Evolutionary conservation across 1,284 basidiomycete genomes (phyloP).

Genomic region (Trichosporon inkin): DNA sequence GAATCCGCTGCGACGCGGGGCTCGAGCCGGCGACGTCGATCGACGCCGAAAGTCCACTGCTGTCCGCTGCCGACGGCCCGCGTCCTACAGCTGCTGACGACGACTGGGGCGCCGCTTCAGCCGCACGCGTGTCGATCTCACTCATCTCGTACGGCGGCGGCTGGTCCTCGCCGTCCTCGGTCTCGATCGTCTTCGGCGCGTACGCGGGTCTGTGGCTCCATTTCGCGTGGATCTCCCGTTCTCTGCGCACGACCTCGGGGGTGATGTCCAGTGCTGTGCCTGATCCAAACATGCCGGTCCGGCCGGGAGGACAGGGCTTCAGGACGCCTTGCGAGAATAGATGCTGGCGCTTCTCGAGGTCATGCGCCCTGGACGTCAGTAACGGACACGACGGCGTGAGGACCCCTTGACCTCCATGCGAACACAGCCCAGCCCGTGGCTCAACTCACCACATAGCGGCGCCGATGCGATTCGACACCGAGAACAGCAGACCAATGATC

Average conservation of each 20-base stretch:
- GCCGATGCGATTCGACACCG: slow-evolving; percentile 76
- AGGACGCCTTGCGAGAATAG: slow-evolving; percentile 53
- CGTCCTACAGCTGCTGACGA: no score
- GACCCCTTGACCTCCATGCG: neutral
- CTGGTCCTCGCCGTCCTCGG: neutral
- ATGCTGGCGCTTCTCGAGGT: slow-evolving; percentile 74
- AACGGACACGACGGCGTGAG: no score
- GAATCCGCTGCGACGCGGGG: neutral
- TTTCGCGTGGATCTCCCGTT: slow-evolving; percentile 21
- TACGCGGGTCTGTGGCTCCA: slow-evolving; percentile 16
- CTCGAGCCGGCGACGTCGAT: neutral
- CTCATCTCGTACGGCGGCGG: neutral
- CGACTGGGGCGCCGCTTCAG: neutral
- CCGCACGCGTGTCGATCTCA: neutral
- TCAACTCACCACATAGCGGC: slow-evolving; percentile 72
- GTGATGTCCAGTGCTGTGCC: slow-evolving; percentile 36
- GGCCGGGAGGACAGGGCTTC: slow-evolving; percentile 39
- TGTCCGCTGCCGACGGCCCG: neutral
- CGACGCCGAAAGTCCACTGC: neutral
- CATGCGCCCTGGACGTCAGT: slow-evolving; percentile 43
- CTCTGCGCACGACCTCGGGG: slow-evolving; percentile 36
- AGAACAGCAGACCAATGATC: slow-evolving; percentile 70
- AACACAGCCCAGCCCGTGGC: no score
- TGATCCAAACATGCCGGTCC: slow-evolving; percentile 42
- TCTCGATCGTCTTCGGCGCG: neutral